Evolutionary conservation across 139 green algal genomes (phyloP), one percentile per base, ranked within the genome.

Genomic region (Zygnema circumcarinatum): DNA sequence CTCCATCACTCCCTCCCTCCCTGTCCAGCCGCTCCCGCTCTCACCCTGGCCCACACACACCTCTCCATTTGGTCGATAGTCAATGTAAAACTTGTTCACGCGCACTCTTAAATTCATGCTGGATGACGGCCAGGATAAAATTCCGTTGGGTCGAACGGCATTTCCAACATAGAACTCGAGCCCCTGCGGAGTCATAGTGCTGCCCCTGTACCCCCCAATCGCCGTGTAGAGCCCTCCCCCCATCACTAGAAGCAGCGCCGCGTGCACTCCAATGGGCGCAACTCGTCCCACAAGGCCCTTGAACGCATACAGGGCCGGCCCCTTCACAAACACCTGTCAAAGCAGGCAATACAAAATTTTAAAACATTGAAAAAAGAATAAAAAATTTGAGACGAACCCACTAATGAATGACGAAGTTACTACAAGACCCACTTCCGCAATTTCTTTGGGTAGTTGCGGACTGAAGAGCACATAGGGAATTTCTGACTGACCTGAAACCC

Each of bases 221-320:
- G 94, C 94, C 52, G 94, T 94, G 78, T 92, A 93, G 0, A 92
- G 81, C 2, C 95, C 94, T 25, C 97, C 97, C 31, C 83, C 90
- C 74, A 99, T 94, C 69, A 94, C 93, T 47, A 97, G 83, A 40
- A 99, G 91, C 92, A 99, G 93, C 74, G 92, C 94, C 7, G 92
- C 93, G 89, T 99, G 97, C 56, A 99, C 97, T 1, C 96, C 97
- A 56, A 99, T 98, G 32, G 97, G 97, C 0, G 95, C 97, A 20
- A 98, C 73, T 41, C 95, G 93, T 35, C 97, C 97, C 29, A 94
- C 93, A 39, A 99, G 90, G 2, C 96, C 96, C 89, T 98, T 98
- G 94, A 99, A 99, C 0, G 92, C 97, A 90, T 99, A 99, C 88
- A 99, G 88, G 53, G 90, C 84, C 0, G 88, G 83, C 3, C 92